A percentile compares a stretch with the other conserved stretches of the same genome.
phyloP scores from a whole-genome alignment of 352 stramenopile species.

The Hyaloperonospora brassicae region DNA sequence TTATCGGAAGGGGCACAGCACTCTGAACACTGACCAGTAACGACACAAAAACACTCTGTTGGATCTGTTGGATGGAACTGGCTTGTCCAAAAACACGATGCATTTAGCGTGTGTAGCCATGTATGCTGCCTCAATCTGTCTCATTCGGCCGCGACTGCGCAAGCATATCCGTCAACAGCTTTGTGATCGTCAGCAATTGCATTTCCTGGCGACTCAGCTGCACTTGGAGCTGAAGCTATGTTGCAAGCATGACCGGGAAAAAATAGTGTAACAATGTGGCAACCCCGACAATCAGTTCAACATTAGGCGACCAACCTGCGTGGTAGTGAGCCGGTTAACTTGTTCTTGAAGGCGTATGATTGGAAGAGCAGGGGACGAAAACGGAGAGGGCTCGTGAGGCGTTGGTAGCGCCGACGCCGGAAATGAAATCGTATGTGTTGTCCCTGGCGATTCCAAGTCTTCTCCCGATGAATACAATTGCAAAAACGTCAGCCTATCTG shows the following conservation, averaged over 20 bases:
- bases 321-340: constrained; percentile 43
- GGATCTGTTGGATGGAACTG: no score
- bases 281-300: background rate
- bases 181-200: constrained; percentile 49
- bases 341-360: constrained; percentile 38
- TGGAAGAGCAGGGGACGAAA: constrained; percentile 12
- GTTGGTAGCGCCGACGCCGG: constrained; percentile 16
- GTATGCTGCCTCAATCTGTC: no score
- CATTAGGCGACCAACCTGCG: constrained; percentile 31
- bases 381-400: constrained; percentile 18
- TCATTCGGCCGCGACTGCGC: constrained; percentile 3
- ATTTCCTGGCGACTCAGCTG: constrained; percentile 48
- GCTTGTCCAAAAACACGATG: no score
- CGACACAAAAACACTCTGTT: no score
- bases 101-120: no score
- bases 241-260: background rate
- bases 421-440: constrained; percentile 13
- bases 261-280: background rate
- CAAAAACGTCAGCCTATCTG: background rate
- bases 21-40: no score
- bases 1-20: no score
- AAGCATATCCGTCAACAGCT: constrained; percentile 32
- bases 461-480: constrained; percentile 27
- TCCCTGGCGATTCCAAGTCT: constrained; percentile 20
- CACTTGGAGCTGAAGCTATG: constrained; percentile 40